Base-by-base conservation (phyloP, 192 early-diverging fungal genomes). In the Umbelopsis isabellina region DNA sequence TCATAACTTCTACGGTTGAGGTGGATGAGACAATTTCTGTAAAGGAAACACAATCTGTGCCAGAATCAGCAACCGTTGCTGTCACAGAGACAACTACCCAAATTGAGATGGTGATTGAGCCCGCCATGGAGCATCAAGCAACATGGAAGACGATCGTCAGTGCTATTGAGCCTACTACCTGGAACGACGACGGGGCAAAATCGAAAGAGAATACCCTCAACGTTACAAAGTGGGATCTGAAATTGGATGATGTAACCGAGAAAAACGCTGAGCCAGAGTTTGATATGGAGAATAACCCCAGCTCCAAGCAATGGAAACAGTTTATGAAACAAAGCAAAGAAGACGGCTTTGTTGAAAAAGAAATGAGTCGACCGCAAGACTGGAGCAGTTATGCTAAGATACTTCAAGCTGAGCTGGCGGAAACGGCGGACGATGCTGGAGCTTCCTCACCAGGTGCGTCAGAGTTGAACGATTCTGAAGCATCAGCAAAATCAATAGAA, bases 111-210 rank as follows among this genome's bases (percentile, higher is more conserved):
- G 25, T 61, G 11, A 61, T 25, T n/a, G 55, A 61, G 15, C 55
- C 55, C 18, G 55, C 27, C 2, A 61, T 61, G 55, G 23, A 61
- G 25, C 55, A 11, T 61, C 15, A 2, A 3, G 30, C 30, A 61
- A 33, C 55, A 33, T 61, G 55, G 55, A 37, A 11, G n/a, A 61
- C 55, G 3, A 61, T 61, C 37, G 55, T 61, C 13, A 61, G 55
- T 18, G 55, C 21, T 6, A 13, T 61, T 61, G 55, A 61, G 16
- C 55, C 55, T 12, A 35, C 55, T 35, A 61, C 55, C 27, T 61
- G 55, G 55, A 35, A 61, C 1, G 30, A 35, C 16, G 30, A 61
- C 33, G 55, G 37, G 30, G 13, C 55, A 12, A 61, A 61, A 16
- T 16, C 27, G 12, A 35, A 25, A 9, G 18, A n/a, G 27, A 9